These are phyloP conservation scores for Didymella lethalis DNA, from an alignment of 2,329 filamentous ascomycete species.

Conservation along the genomic window DNA sequence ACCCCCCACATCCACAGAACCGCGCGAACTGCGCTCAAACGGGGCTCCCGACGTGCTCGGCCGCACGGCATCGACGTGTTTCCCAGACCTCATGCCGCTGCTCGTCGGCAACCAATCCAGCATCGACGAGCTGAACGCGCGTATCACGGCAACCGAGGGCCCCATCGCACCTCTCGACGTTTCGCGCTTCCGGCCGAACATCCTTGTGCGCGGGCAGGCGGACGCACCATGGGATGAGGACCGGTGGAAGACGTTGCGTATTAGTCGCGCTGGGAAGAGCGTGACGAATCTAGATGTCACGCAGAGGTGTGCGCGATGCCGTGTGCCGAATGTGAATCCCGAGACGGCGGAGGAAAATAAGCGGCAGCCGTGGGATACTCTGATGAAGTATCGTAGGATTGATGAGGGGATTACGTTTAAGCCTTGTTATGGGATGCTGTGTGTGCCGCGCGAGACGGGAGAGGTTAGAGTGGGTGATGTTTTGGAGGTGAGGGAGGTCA, in stretches of 20 bases:
- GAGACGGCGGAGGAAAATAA: conserved; percentile 67
- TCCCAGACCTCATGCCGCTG: conserved; percentile 67
- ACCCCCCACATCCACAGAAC: conserved; percentile 57
- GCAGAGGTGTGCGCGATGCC: conserved; percentile 66
- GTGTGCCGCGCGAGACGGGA: conserved; percentile 66
- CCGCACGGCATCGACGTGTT: conserved; percentile 62
- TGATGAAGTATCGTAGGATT: conserved; percentile 67
- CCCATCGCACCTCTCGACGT: conserved; percentile 61
- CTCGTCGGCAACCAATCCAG: conserved; percentile 65
- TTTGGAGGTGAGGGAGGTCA: conserved; percentile 66
- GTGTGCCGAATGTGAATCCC: conserved; percentile 71
- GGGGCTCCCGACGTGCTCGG: conserved; percentile 63
- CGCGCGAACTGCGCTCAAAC: conserved; percentile 64
- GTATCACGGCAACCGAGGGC: conserved; percentile 54
- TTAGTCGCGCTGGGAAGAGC: conserved; percentile 36
- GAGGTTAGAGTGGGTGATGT: conserved; percentile 65
- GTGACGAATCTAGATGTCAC: conserved; percentile 61
- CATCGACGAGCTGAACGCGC: conserved; percentile 65
- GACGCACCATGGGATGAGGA: conserved; percentile 68
- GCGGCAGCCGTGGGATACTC: conserved; percentile 67
- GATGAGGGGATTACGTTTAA: conserved; percentile 69
- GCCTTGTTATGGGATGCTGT: conserved; percentile 73
- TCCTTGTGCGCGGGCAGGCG: conserved; percentile 62
- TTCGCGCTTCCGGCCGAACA: conserved; percentile 67
- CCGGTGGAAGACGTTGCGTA: conserved; percentile 66